Evolutionary conservation across 768 basidiomycete species (phyloP), one percentile per base, ranked within the genome.

Genomic region (Phylloporus sp.): DNA sequence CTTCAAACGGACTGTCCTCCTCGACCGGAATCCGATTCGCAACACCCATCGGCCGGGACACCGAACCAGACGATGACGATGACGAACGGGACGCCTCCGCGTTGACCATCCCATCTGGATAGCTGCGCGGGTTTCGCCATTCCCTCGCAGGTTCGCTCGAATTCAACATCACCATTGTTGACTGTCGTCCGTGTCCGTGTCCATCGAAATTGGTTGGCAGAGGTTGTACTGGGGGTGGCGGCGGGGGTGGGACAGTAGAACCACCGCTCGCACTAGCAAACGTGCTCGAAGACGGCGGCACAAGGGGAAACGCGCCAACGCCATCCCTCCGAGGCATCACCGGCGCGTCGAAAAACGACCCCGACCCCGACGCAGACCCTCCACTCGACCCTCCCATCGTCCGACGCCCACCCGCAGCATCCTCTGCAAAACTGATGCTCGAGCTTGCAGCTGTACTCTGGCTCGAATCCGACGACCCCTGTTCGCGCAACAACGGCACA

Each of bases 21-120:
- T 61, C 52, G 8, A 59, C 36, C 0, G 58, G 60, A 36, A 63
- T 31, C 17, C 61, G 60, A 14, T 38, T 49, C 41, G 46, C 23
- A 17, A 62, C 28, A 9, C 57, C 44, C 41, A 44, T 38, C 2
- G 59, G 59, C 7, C 46, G 51, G 9, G 52, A 15, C 15, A 20
- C 40, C 21, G 55, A 14, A 3, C 24, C 24, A 11, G 59, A 44
- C 9, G 47, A 46, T 0, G 50, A 51, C n/a, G 59, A 48, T 17
- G 57, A 50, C 43, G 59, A 59, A 11, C 47, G 60, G 6, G 59
- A 50, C 24, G 42, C 11, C 17, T 59, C 49, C 28, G 28, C 7
- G 8, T 40, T 20, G 1, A 59, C 39, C 41, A 50, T 1, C 24
- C 23, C 36, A 24, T 58, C 52, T n/a, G n/a, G n/a, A n/a, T 58